These are phyloP conservation scores for Solanum sitiens DNA, from an alignment of 257 asterid genomes.

Conservation along the genomic window DNA sequence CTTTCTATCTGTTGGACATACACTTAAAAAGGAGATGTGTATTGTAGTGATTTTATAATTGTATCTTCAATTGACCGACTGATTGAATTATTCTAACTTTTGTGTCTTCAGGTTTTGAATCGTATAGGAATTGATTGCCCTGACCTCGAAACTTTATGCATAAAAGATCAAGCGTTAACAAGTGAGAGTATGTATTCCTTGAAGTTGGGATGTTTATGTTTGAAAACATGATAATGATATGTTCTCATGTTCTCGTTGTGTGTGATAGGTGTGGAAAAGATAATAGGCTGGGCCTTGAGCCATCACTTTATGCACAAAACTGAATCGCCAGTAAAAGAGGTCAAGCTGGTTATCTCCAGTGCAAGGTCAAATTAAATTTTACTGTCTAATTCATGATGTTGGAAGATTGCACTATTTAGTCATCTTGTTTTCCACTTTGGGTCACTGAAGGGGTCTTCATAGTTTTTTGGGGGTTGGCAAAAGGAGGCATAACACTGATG, in stretches of 20 bases:
- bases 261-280: slow-evolving; percentile 59
- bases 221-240: background rate
- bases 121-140: slow-evolving; percentile 58
- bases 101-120: slow-evolving; percentile 32
- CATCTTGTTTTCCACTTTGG: background rate
- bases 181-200: slow-evolving; percentile 55
- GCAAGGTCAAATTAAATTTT: slow-evolving; percentile 35
- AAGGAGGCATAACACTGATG: background rate
- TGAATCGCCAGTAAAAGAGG: slow-evolving; percentile 29
- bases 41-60: background rate
- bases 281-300: slow-evolving; percentile 80
- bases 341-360: slow-evolving; percentile 44
- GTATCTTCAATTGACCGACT: background rate
- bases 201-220: slow-evolving; percentile 5
- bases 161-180: slow-evolving; percentile 79
- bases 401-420: background rate
- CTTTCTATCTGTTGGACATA: background rate
- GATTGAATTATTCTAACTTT: background rate
- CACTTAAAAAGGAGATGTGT: background rate
- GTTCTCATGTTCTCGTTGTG: slow-evolving; percentile 9
- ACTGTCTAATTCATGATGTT: background rate
- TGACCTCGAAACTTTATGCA: slow-evolving; percentile 59
- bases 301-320: slow-evolving; percentile 70
- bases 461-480: background rate
- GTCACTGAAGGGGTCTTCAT: background rate